Conservation (phyloP, 129 eudicot species). For the Cynara cardunculus region DNA sequence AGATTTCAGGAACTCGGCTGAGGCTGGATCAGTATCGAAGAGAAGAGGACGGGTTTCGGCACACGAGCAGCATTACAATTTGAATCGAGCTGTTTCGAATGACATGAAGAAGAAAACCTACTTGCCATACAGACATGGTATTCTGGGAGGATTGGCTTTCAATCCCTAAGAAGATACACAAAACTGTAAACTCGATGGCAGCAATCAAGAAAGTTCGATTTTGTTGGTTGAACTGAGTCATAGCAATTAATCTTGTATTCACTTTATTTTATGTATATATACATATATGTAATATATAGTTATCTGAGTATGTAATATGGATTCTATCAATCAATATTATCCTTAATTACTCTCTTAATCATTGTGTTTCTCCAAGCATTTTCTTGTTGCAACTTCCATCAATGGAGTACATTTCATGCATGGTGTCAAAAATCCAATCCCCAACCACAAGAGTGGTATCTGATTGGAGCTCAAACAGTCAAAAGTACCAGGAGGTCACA, state of each 20-base stretch:
- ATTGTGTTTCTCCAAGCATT: not conserved
- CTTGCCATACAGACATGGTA: slow-evolving; percentile 87
- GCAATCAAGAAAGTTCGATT: slow-evolving; percentile 1
- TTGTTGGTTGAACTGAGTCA: not conserved
- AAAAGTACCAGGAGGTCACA: no score
- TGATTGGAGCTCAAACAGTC: no score
- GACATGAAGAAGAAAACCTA: slow-evolving; percentile 85
- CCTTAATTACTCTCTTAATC: not conserved
- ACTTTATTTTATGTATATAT: not conserved
- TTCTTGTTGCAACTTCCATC: not conserved
- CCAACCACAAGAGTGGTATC: not conserved
- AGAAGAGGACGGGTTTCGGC: slow-evolving; percentile 58
- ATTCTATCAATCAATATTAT: slow-evolving; percentile 8
- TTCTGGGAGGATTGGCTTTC: slow-evolving; percentile 56
- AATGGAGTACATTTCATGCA: not conserved
- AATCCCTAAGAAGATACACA: slow-evolving; percentile 27
- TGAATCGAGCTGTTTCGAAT: slow-evolving; percentile 59
- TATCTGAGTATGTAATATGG: slow-evolving; percentile 15
- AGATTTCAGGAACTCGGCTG: slow-evolving; percentile 23
- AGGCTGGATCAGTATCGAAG: slow-evolving; percentile 32
- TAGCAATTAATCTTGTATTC: not conserved
- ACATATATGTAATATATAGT: not conserved
- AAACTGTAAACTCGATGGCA: slow-evolving; percentile 3
- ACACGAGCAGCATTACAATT: slow-evolving; percentile 73
- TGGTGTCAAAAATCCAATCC: not conserved